These are phyloP conservation scores for Podospora bellae-mahoneyi DNA, from an alignment of 495 filamentous ascomycete species.

Conservation along the genomic window DNA sequence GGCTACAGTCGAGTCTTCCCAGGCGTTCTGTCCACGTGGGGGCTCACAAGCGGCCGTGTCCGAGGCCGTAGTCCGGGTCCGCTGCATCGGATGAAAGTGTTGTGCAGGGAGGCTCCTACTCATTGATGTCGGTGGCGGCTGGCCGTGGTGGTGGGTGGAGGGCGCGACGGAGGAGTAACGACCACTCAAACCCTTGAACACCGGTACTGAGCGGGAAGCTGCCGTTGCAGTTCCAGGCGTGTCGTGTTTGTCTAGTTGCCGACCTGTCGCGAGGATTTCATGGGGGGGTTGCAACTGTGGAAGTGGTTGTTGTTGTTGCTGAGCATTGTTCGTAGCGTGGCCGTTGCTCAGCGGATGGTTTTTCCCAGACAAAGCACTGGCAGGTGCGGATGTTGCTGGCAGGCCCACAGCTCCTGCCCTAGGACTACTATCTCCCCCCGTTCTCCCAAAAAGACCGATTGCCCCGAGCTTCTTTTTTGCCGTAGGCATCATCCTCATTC, in stretches of 20 bases:
- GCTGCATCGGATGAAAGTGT: slow-evolving; percentile 30
- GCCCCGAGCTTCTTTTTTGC: slow-evolving; percentile 35
- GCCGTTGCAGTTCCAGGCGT: slow-evolving; percentile 19
- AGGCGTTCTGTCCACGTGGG: slow-evolving; percentile 29
- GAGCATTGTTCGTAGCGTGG: slow-evolving; percentile 14
- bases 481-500: slow-evolving; percentile 35
- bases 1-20: slow-evolving; percentile 39
- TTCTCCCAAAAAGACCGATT: slow-evolving; percentile 31
- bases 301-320: slow-evolving; percentile 11
- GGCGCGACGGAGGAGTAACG: not conserved
- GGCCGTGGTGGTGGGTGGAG: slow-evolving; percentile 2
- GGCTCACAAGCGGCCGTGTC: slow-evolving; percentile 27
- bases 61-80: slow-evolving; percentile 30
- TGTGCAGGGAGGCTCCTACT: slow-evolving; percentile 18
- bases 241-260: slow-evolving; percentile 11
- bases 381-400: slow-evolving; percentile 24
- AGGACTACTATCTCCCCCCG: slow-evolving; percentile 19
- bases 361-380: slow-evolving; percentile 3
- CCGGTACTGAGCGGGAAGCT: slow-evolving; percentile 25
- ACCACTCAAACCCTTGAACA: slow-evolving; percentile 22
- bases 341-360: not conserved
- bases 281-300: slow-evolving; percentile 29
- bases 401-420: slow-evolving; percentile 27
- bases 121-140: slow-evolving; percentile 22
- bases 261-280: slow-evolving; percentile 25